A percentile compares a stretch with the other conserved stretches of the same genome.
Conservation (phyloP, 2,329 filamentous ascomycete species). For the Xylariomycetidae sp. region DNA sequence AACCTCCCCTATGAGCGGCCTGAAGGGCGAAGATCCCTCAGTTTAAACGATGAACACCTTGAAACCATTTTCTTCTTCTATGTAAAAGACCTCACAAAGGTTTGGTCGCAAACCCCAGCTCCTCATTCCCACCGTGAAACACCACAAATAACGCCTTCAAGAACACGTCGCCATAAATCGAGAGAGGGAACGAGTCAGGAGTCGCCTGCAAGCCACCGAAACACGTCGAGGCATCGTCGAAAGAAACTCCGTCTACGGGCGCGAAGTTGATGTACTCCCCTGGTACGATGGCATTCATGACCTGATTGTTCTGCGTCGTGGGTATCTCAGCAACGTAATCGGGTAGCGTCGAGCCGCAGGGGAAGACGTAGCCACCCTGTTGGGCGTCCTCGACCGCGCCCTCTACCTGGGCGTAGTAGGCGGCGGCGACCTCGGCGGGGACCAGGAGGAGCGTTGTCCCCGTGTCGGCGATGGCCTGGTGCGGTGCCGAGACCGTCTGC, state of each 20-base stretch:
- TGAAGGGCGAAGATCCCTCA: no score
- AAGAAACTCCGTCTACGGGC: constrained; percentile 42
- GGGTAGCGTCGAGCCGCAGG: constrained; percentile 47
- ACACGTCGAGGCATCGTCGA: constrained; percentile 49
- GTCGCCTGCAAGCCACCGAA: constrained; percentile 63
- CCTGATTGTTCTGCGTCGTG: constrained; percentile 15
- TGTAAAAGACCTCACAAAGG: no score
- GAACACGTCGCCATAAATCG: constrained; percentile 67
- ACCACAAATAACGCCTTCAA: constrained; percentile 66
- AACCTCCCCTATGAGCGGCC: no score
- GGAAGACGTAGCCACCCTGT: constrained; percentile 49
- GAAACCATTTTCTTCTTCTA: no score
- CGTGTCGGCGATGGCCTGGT: constrained; percentile 51
- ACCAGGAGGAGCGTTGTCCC: constrained; percentile 61
- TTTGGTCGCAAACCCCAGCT: constrained; percentile 44
- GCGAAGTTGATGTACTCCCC: constrained; percentile 40
- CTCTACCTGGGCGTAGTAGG: constrained; percentile 51
- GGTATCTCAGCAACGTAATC: constrained; percentile 25
- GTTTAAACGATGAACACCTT: no score
- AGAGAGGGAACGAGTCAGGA: constrained; percentile 47
- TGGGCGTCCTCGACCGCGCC: constrained; percentile 33
- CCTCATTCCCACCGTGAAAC: constrained; percentile 46
- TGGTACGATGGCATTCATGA: constrained; percentile 22
- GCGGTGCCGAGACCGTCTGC: constrained; percentile 10
- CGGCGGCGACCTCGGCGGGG: constrained; percentile 42